Base-by-base conservation (phyloP, 1,284 basidiomycete species). In the Tylopilus orsonianus region DNA sequence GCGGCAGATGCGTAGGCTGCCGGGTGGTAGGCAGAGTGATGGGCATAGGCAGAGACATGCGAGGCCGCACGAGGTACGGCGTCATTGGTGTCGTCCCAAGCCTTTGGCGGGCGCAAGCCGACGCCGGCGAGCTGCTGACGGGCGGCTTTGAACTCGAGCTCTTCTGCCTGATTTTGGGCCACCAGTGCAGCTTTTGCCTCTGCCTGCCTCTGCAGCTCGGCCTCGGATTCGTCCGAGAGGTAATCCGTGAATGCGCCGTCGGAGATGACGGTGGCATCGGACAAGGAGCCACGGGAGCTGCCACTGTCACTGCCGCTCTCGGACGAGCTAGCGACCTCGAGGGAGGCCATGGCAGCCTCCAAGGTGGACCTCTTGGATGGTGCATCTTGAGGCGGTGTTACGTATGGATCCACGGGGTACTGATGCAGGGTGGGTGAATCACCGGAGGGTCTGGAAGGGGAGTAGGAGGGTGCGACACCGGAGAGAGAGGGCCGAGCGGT, bases 211-310 rank as follows among this genome's bases (percentile, higher is more conserved):
- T 90, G 87, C 46, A 90, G 68, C 65, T 90, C 87, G 35, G 82
- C 87, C 58, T 90, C 87, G 13, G 86, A 89, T 66, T 90, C 87
- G 60, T 90, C 87, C 20, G 88, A 90, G 24, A 90, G 68, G 65
- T 90, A 90, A 62, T 90, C 87, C 8, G 87, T 90, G 60, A 90
- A 90, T 12, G 81, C 86, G 8, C 87, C 88, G 58, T 90, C 87
- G 10, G 86, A 88, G 13, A 84, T 88, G 42, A 90, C 75, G 8
- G 88, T 90, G 50, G 80, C 79, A 60, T 86, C 85, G 1, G 78
- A 78, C 57, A 78, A 45, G 8, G 83, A 83, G 47, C 80, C 80
- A 3, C 54, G 65, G n/a, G 64, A 70, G 61, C 78, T 77, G 45
- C 81, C 79, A 52, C 80, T 81, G 56, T 81, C 81, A 52, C 81